Conservation (phyloP, 495 filamentous ascomycete genomes). For the Haplographium delicatum region DNA sequence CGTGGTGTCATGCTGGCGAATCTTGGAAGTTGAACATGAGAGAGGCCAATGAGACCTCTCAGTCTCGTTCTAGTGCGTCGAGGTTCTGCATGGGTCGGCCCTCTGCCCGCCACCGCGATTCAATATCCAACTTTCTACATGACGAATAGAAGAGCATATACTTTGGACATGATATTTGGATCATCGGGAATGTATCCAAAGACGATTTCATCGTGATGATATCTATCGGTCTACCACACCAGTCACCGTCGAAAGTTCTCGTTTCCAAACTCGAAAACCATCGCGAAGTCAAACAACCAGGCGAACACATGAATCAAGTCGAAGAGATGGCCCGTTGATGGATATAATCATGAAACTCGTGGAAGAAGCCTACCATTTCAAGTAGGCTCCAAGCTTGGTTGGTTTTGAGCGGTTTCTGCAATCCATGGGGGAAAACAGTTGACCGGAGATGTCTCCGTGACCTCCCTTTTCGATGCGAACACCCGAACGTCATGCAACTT, state of each 20-base stretch:
- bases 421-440: neutral
- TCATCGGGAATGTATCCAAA: slow-evolving; percentile 1
- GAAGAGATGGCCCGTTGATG: neutral
- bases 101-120: slow-evolving; percentile 10
- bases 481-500: neutral
- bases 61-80: too few species aligned
- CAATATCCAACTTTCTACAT: neutral
- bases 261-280: neutral
- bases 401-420: neutral
- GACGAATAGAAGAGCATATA: neutral
- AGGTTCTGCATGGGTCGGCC: too few species aligned
- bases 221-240: neutral
- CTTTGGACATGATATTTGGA: neutral
- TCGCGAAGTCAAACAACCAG: neutral
- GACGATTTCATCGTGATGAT: neutral
- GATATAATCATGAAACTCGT: neutral
- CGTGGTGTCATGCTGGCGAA: too few species aligned
- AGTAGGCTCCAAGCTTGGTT: neutral
- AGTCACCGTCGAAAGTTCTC: neutral
- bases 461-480: neutral
- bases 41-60: too few species aligned
- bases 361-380: neutral
- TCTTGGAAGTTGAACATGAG: too few species aligned
- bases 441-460: slow-evolving; percentile 15
- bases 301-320: neutral